Evolutionary conservation across 192 early-diverging fungal species (phyloP).

Genomic region (Gamsiella multidivaricata): DNA sequence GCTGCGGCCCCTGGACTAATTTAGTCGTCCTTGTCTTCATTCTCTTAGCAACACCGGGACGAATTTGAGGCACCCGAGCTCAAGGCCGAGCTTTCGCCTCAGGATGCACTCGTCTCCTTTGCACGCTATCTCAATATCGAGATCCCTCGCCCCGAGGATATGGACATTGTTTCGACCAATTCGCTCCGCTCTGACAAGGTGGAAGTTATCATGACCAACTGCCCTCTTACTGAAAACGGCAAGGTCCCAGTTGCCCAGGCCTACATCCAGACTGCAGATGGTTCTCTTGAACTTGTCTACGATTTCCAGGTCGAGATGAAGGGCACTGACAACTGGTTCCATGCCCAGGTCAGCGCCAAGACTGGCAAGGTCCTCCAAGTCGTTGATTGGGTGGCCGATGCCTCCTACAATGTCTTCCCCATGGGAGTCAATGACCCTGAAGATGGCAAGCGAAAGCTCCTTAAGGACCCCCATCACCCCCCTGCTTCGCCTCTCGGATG

Average conservation of each 20-base stretch:
- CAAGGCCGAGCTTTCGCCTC: constrained; percentile 61
- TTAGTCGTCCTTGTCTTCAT: not conserved
- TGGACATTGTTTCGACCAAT: constrained; percentile 51
- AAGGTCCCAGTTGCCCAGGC: constrained; percentile 71
- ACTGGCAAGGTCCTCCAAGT: constrained; percentile 73
- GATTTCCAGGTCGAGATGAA: constrained; percentile 83
- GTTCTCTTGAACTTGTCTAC: constrained; percentile 79
- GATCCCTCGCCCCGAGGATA: constrained; percentile 58
- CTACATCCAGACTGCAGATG: constrained; percentile 71
- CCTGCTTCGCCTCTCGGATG: constrained; percentile 78
- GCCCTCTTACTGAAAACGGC: constrained; percentile 60
- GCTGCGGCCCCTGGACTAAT: too few relatives aligned
- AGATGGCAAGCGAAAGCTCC: constrained; percentile 68
- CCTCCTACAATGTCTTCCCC: constrained; percentile 84
- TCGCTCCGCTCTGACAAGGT: constrained; percentile 55
- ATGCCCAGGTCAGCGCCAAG: constrained; percentile 73
- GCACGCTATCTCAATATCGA: constrained; percentile 70
- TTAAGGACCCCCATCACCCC: constrained; percentile 63
- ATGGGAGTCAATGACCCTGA: constrained; percentile 83
- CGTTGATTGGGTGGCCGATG: constrained; percentile 87
- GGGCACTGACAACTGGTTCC: constrained; percentile 80
- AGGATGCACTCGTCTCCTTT: constrained; percentile 77
- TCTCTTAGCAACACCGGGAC: not conserved
- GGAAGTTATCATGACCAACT: constrained; percentile 57
- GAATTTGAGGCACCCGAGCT: constrained; percentile 18